Evolutionary conservation across 2,329 filamentous ascomycete species (phyloP).

Genomic region (Cladorrhinum sp.): DNA sequence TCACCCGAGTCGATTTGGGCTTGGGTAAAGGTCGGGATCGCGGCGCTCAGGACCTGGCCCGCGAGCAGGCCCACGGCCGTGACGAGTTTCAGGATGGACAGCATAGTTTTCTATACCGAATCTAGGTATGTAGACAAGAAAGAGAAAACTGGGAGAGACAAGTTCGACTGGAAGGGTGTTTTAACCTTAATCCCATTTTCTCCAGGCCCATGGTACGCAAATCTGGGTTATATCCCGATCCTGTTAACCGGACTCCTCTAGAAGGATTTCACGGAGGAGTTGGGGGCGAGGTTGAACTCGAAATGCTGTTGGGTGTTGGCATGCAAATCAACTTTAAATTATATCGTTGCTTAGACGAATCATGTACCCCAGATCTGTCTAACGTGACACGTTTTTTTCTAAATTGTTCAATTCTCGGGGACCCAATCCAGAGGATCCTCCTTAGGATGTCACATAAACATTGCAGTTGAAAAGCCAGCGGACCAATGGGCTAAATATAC

Average conservation of each 20-base stretch:
- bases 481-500: background rate
- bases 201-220: background rate
- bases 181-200: background rate
- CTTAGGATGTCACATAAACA: background rate
- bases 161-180: background rate
- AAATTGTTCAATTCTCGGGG: background rate
- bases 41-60: constrained; percentile 11
- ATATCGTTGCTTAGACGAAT: background rate
- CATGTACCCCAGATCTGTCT: background rate
- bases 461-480: background rate
- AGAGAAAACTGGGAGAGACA: background rate
- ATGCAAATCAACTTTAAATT: background rate
- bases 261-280: background rate
- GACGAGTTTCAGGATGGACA: background rate
- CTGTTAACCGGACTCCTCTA: background rate
- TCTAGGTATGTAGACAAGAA: background rate
- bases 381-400: background rate
- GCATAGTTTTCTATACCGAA: background rate
- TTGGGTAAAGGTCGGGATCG: constrained; percentile 24
- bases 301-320: too few relatives aligned
- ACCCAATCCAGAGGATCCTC: background rate
- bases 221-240: background rate
- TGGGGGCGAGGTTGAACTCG: background rate
- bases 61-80: constrained; percentile 4
- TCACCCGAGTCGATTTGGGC: constrained; percentile 28